Base-by-base conservation (phyloP, 2,329 filamentous ascomycete species). In the Thelonectria discophora region DNA sequence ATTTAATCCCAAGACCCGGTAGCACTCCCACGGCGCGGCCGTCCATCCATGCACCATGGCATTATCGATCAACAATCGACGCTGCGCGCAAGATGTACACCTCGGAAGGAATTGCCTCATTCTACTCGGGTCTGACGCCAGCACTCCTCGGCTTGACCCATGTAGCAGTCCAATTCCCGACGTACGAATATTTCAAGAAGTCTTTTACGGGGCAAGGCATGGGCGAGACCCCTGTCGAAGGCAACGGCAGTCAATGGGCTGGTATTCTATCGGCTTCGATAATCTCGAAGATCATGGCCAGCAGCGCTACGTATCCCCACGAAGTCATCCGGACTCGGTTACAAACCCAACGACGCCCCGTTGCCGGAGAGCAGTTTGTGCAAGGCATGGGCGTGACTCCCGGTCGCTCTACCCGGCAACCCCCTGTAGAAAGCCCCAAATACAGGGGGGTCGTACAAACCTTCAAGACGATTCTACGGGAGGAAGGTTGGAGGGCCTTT, bases 401-500 rank as follows among this genome's bases (percentile, higher is more conserved):
- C 37, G 64, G 59, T 24, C 64, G 67, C 42, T 71, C 70, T 50
- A 59, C 62, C 40, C 79, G 72, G 47, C 68, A 69, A 55, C 60
- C 71, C 9, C 63, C 73, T 12, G 54, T 62, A 11, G 65, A 71
- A 32, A 70, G 73, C 12, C 80, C 82, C 58, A 87, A 84, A 69
- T 98, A 99, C 75, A 85, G 82, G 66, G 95, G 95, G 46, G 86
- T 97, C 34, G 77, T 94, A 46, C 88, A 86, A 73, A 97, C 94
- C 0, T 94, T 90, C 76, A 87, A 88, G 64, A 94, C 89, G 3
- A 98, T 99, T 63, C 80, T 97, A 39, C 82, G 81, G 34, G 95
- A 99, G 77, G 95, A 99, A 77, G 95, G 95, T 7, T 97, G 94
- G 94, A 86, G 91, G 64, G 94, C 94, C 3, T 98, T 99, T 72